phyloP scores from a whole-genome alignment of 805 yeast species.

The Debaryomyces castellii region DNA sequence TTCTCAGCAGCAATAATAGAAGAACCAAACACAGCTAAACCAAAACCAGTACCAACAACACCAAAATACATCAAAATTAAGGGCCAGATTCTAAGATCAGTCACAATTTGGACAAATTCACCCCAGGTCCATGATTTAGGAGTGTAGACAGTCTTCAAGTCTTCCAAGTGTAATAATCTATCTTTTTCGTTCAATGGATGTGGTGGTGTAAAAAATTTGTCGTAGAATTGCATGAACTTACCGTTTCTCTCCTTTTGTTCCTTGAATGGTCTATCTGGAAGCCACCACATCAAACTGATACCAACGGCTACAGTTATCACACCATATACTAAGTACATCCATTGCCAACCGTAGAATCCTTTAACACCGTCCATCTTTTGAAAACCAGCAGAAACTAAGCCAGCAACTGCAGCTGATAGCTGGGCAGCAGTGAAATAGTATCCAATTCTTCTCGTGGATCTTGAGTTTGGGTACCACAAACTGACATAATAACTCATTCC shows the following conservation, averaged over 20 bases:
- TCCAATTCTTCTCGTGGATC: constrained; percentile 78
- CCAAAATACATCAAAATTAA: constrained; percentile 86
- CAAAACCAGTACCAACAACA: constrained; percentile 89
- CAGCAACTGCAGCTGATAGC: constrained; percentile 86
- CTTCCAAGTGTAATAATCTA: constrained; percentile 53
- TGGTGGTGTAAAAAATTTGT: constrained; percentile 25
- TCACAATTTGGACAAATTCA: constrained; percentile 54
- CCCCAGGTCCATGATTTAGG: constrained; percentile 54
- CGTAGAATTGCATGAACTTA: constrained; percentile 19
- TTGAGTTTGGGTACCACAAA: constrained; percentile 79
- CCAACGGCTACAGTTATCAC: constrained; percentile 65
- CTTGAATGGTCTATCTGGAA: constrained; percentile 70
- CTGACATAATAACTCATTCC: constrained; percentile 83
- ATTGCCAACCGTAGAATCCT: constrained; percentile 82
- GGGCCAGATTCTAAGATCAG: constrained; percentile 76
- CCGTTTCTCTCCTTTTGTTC: constrained; percentile 9
- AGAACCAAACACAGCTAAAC: constrained; percentile 82
- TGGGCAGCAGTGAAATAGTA: constrained; percentile 92
- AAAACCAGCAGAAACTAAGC: constrained; percentile 83
- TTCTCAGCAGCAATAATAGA: constrained; percentile 67
- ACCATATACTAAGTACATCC: constrained; percentile 83
- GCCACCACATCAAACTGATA: constrained; percentile 70
- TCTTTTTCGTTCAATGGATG: constrained; percentile 58
- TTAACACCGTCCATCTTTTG: constrained; percentile 73
- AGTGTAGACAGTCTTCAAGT: constrained; percentile 54